Evolutionary conservation across 805 yeast species (phyloP), one percentile per base, ranked within the genome.

Genomic region (Candida anglica): DNA sequence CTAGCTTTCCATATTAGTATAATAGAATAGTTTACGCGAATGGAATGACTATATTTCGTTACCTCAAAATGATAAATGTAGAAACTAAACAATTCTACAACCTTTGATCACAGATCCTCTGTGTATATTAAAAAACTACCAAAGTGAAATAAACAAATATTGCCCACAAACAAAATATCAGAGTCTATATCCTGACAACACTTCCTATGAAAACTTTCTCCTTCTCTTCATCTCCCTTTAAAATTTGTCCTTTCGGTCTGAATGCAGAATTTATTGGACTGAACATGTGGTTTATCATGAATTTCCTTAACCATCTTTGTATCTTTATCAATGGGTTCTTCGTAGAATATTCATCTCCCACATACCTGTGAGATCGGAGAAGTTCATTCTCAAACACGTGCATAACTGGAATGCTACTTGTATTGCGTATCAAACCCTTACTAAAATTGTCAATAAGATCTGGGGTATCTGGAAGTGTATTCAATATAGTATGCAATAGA

Each of bases 321-420:
- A 31, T 23, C 5, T 30, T 19, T 7, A 29, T 30, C 9, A 46
- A 27, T 2, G 53, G 51, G 24, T 48, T 53, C 19, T 34, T 44
- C 11, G 51, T 43, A 19, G 37, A 29, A 33, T 41, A 34, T 14
- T 46, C 46, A 1, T 31, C 42, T 2, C 30, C 30, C 3, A 30
- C 19, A 34, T 46, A 50, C 20, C 47, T 49, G 33, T 45, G 55
- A 21, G 51, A 47, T 30, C 56, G 42, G 27, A 56, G 47, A 30
- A 47, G 37, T 39, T 59, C 54, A 35, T 45, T 49, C 37, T 59
- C 63, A 34, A 59, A 53, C 14, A 59, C 49, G 40, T 59, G 63
- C 8, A 53, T 23, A 6, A 50, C 37, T 3, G 62, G 61, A 15
- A 50, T 37, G 13, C 39, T 30, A 5, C 19, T 14, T 13, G 25